Base-by-base conservation (phyloP, 1,284 basidiomycete genomes). In the Papiliotrema terrestris region DNA sequence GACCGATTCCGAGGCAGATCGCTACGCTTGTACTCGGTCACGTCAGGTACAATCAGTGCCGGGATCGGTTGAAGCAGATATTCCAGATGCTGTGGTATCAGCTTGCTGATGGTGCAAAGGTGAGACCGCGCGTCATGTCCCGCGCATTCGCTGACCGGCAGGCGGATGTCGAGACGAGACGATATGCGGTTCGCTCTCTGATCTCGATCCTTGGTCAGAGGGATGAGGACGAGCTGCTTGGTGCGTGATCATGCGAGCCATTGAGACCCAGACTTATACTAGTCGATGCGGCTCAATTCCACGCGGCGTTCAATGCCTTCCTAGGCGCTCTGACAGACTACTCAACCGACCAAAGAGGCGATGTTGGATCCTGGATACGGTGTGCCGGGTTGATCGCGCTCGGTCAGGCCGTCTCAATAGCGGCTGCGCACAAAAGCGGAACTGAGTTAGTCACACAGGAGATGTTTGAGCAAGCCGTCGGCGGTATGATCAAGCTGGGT, bases 331-430 rank as follows among this genome's bases (percentile, higher is more conserved):
- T 98, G 39, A 80, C 84, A 17, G 95, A 99, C 78, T 98, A 98
- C 69, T 87, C 91, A 1, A 86, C 84, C 32, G 96, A 98, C 70
- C 89, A 96, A 73, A 83, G 96, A 55, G 96, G 96, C 4, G 96
- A 99, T 69, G 89, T 99, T 23, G 96, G 96, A 26, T 97, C 94
- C 0, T 98, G 94, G 94, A 83, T 96, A 29, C 87, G 96, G 51
- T 81, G 88, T 80, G 85, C 43, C 85, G 85, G 96, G 49, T 81
- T 88, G 80, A 85, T 41, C 85, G 85, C 68, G 79, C 57, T 72
- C 5, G 62, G 59, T 0, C 54, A 45, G 14, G 55, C 65, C 13
- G 54, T 64, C 25, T 59, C 48, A 8, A 67, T 60, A 6, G 59
- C 54, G 1, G 38, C 25, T 43, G 20, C 39, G 51, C 44, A 25